A percentile compares a stretch with the other conserved stretches of the same genome.
Conservation (phyloP, 306 rosid species). For the Delonix regia region DNA sequence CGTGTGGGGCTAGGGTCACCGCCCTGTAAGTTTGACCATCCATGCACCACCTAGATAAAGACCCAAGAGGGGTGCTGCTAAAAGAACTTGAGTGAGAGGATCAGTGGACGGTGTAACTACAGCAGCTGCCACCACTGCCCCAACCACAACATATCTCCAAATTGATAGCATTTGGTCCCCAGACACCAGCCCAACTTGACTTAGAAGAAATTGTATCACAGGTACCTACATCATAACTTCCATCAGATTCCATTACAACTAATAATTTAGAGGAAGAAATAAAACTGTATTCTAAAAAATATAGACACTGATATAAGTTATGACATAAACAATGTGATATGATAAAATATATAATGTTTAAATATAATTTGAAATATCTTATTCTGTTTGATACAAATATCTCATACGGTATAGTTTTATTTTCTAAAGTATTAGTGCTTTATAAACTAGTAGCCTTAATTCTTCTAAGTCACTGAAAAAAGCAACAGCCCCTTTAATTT, state of each 20-base stretch:
- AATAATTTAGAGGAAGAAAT: not conserved
- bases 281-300: too few relatives aligned
- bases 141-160: constrained; percentile 97
- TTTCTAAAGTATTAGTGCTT: too few relatives aligned
- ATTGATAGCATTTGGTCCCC: constrained; percentile 94
- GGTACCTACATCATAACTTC: constrained; percentile 66
- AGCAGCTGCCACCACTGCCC: constrained; percentile 92
- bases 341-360: too few relatives aligned
- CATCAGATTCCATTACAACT: constrained; percentile 23
- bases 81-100: constrained; percentile 87
- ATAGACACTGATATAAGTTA: not conserved
- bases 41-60: constrained; percentile 96
- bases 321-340: too few relatives aligned
- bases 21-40: constrained; percentile 81
- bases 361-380: too few relatives aligned
- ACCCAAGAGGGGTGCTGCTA: constrained; percentile 81
- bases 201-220: constrained; percentile 76
- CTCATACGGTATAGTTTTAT: too few relatives aligned
- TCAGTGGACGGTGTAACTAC: constrained; percentile 89
- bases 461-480: too few relatives aligned
- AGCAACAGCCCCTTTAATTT: too few relatives aligned
- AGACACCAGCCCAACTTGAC: constrained; percentile 81
- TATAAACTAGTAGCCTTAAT: not conserved
- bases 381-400: too few relatives aligned
- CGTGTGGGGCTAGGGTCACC: constrained; percentile 43